These are phyloP conservation scores for Astrothelium subdiscretum DNA, from an alignment of 495 filamentous ascomycete species.

Conservation along the genomic window DNA sequence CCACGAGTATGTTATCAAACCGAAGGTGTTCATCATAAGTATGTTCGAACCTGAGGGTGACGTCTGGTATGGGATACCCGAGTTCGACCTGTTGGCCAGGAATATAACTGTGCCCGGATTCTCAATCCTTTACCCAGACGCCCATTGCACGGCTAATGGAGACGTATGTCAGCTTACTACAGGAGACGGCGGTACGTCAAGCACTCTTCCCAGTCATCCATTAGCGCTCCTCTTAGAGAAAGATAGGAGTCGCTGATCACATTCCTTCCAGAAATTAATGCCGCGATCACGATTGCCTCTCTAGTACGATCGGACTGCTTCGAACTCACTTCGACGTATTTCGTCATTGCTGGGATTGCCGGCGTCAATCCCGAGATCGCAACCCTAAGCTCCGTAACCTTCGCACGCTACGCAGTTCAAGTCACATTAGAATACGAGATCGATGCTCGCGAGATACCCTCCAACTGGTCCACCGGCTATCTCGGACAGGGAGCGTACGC, in stretches of 20 bases:
- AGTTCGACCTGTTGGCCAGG: constrained; percentile 47
- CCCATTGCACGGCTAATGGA: constrained; percentile 48
- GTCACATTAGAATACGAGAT: constrained; percentile 67
- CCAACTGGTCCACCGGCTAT: constrained; percentile 55
- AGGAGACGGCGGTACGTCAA: constrained; percentile 25
- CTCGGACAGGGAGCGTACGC: constrained; percentile 44
- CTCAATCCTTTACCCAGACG: constrained; percentile 51
- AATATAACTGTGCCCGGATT: constrained; percentile 59
- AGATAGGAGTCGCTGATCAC: neutral
- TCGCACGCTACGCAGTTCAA: constrained; percentile 58
- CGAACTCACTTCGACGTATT: constrained; percentile 56
- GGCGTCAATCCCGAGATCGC: constrained; percentile 57
- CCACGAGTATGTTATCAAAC: constrained; percentile 31
- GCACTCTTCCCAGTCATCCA: neutral
- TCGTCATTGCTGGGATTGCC: constrained; percentile 60
- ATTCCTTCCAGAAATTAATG: constrained; percentile 54
- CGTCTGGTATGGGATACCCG: constrained; percentile 51
- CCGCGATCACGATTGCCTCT: constrained; percentile 49
- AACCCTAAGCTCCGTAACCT: constrained; percentile 51
- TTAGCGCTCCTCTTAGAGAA: neutral
- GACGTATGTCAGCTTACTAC: constrained; percentile 52
- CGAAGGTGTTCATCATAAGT: constrained; percentile 59
- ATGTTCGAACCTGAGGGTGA: constrained; percentile 60
- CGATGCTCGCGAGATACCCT: constrained; percentile 56
- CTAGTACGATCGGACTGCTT: constrained; percentile 49